phyloP scores from a whole-genome alignment of 371 early-diverging fungal genomes.

The Apophysomyces trapeziformis region DNA sequence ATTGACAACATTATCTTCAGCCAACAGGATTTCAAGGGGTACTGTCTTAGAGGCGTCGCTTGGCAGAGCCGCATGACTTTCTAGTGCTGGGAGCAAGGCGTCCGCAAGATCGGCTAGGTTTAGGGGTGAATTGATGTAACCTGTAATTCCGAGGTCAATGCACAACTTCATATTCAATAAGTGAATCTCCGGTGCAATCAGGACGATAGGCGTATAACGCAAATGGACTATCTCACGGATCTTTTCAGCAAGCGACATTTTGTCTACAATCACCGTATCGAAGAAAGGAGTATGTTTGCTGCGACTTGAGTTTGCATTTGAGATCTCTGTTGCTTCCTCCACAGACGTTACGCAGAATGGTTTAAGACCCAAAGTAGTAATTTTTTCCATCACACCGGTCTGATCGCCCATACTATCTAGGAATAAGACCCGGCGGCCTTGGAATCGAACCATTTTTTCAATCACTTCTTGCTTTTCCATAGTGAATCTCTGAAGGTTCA shows the following conservation, averaged over 20 bases:
- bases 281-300: slow-evolving; percentile 31
- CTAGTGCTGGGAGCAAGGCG: slow-evolving; percentile 69
- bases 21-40: slow-evolving; percentile 71
- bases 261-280: slow-evolving; percentile 54
- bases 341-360: slow-evolving; percentile 32
- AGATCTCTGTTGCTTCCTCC: slow-evolving; percentile 41
- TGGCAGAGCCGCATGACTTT: slow-evolving; percentile 62
- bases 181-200: slow-evolving; percentile 50
- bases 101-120: slow-evolving; percentile 61
- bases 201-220: slow-evolving; percentile 67
- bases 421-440: slow-evolving; percentile 54
- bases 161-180: slow-evolving; percentile 63
- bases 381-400: slow-evolving; percentile 24
- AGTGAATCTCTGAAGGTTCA: slow-evolving; percentile 49
- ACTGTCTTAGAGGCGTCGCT: slow-evolving; percentile 51
- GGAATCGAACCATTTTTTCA: slow-evolving; percentile 52
- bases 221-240: slow-evolving; percentile 55
- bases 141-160: slow-evolving; percentile 69
- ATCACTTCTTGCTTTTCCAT: slow-evolving; percentile 43
- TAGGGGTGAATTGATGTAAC: slow-evolving; percentile 66
- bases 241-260: slow-evolving; percentile 34
- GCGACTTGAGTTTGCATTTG: slow-evolving; percentile 21
- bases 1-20: slow-evolving; percentile 84
- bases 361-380: slow-evolving; percentile 25
- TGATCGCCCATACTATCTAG: slow-evolving; percentile 42